Base-by-base conservation (phyloP, 2,329 filamentous ascomycete species). In the Hortaea werneckii region DNA sequence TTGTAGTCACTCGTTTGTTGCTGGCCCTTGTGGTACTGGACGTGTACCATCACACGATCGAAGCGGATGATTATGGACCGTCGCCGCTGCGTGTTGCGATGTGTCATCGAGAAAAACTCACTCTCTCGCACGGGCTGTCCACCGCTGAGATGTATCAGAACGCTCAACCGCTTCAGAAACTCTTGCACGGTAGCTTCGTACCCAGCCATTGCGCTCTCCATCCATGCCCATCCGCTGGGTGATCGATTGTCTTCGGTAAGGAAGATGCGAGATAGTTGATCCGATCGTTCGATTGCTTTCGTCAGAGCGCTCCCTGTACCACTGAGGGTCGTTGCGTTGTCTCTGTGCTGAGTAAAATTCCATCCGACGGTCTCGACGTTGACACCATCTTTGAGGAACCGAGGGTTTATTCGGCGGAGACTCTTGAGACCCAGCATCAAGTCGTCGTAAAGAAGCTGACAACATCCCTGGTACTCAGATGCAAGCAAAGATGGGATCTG, bases 1-100 rank as follows among this genome's bases (percentile, higher is more conserved):
- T 48, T 48, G 37, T 48, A 45, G n/a, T 13, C 29, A n/a, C 46
- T 38, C 7, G 40, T 48, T 34, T 50, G 43, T 32, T 50, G 29
- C 40, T 50, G 37, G 40, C 48, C 43, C 38, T 50, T 50, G 27
- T 50, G 32, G 46, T 45, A 48, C 29, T 40, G n/a, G n/a, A 44
- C 12, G 29, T 50, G 38, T 8, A 50, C 40, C 32, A 50, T 48
- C 5, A 50, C 38, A 12, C 45, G 48, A 5, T 45, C 41, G 45
- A 42, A 37, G 12, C 42, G 30, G 29, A 45, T 39, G 6, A 37
- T 41, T 13, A 48, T 45, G 10, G 30, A 44, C 9, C 41, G 44
- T 37, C 37, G 45, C 12, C 45, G 37, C 38, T 50, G 29, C 9
- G 38, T 47, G 13, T 50, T 50, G 6, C 40, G 35, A 26, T 40